Evolutionary conservation across 257 asterid genomes (phyloP).

Genomic region (Coffea eugenioides): DNA sequence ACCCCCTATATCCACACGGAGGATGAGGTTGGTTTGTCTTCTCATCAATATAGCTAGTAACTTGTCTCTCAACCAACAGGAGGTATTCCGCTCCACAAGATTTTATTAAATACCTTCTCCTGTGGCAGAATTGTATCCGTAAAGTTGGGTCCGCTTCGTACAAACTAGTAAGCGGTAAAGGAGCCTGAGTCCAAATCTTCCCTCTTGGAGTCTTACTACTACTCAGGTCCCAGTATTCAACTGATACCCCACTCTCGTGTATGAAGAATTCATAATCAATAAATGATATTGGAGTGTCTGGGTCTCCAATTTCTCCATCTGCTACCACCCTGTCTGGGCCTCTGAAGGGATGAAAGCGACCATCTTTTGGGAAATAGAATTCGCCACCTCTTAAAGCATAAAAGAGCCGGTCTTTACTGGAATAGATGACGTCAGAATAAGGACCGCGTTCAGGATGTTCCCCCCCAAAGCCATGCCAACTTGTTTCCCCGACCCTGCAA

Average conservation of each 20-base stretch:
- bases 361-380: background rate
- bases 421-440: background rate
- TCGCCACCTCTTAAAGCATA: background rate
- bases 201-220: background rate
- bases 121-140: no score
- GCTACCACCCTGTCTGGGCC: background rate
- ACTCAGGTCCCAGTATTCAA: background rate
- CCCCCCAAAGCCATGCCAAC: background rate
- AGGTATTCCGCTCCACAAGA: no score
- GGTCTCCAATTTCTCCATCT: background rate
- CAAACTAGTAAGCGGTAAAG: background rate
- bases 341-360: background rate
- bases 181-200: background rate
- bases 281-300: no score
- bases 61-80: no score
- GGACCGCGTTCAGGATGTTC: background rate
- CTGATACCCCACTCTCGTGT: background rate
- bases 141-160: no score
- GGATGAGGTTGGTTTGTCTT: no score
- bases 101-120: no score
- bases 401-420: background rate
- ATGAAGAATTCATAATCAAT: no score
- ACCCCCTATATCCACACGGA: no score
- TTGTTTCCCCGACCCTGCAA: background rate
- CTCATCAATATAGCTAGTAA: no score